phyloP scores from a whole-genome alignment of 768 basidiomycete genomes.

The Russula dissimulans region DNA sequence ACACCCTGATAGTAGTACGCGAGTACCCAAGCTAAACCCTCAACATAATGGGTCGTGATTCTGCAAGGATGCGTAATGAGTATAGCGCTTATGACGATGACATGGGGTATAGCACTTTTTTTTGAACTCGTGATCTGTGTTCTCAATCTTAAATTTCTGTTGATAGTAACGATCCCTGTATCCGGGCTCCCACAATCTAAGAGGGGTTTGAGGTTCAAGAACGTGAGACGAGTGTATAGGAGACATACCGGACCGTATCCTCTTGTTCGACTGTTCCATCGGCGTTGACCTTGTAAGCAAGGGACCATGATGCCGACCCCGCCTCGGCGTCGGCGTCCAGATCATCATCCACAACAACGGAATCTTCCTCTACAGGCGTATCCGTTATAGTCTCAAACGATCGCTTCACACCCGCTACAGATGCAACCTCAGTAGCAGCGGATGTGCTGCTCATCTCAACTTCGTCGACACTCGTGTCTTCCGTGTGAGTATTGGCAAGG shows the following conservation, averaged over 20 bases:
- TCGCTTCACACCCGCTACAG: constrained; percentile 33
- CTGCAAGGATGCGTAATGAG: constrained; percentile 31
- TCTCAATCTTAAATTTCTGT: constrained; percentile 79
- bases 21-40: constrained; percentile 93
- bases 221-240: not conserved
- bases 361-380: constrained; percentile 1
- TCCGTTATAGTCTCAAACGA: constrained; percentile 30
- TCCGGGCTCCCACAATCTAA: constrained; percentile 90
- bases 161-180: constrained; percentile 93
- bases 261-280: constrained; percentile 94
- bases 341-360: constrained; percentile 26
- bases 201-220: constrained; percentile 13
- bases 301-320: constrained; percentile 35
- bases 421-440: constrained; percentile 20
- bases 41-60: constrained; percentile 75
- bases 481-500: not conserved
- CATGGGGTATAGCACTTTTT: constrained; percentile 43
- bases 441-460: constrained; percentile 3
- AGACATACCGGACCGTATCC: constrained; percentile 80
- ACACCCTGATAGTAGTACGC: constrained; percentile 99
- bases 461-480: constrained; percentile 3
- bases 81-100: not conserved
- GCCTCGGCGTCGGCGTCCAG: constrained; percentile 20
- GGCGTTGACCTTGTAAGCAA: constrained; percentile 68
- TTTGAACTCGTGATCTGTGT: constrained; percentile 61